phyloP scores from a whole-genome alignment of 306 rosid species.

The Pachyrhizus erosus region DNA sequence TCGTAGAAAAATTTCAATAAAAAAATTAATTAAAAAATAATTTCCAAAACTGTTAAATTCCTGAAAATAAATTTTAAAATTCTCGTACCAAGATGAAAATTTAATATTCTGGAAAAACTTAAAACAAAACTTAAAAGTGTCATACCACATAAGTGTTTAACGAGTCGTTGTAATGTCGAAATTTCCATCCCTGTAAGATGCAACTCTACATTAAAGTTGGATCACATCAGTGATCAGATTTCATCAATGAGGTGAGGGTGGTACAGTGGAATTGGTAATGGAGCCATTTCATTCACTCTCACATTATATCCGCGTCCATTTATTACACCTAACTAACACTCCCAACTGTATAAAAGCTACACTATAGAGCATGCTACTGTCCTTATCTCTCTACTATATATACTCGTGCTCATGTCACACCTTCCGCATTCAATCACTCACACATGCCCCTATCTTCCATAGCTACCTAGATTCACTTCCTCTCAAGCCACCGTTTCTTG shows the following conservation, averaged over 20 bases:
- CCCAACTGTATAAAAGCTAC: slow-evolving; percentile 58
- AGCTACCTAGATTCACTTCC: not conserved
- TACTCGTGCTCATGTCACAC: slow-evolving; percentile 22
- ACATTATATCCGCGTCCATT: slow-evolving; percentile 85
- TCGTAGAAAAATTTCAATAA: no score
- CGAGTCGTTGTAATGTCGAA: not conserved
- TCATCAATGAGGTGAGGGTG: slow-evolving; percentile 30
- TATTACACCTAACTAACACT: slow-evolving; percentile 65
- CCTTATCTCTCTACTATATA: slow-evolving; percentile 30
- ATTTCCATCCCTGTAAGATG: not conserved
- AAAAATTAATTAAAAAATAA: no score
- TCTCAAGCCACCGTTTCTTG: slow-evolving; percentile 22
- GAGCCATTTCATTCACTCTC: slow-evolving; percentile 40
- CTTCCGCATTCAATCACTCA: slow-evolving; percentile 41
- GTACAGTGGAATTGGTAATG: not conserved
- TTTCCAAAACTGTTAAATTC: no score
- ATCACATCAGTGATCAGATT: slow-evolving; percentile 15
- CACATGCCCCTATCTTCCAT: not conserved
- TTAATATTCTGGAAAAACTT: no score
- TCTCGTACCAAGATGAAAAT: no score
- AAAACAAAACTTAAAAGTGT: no score
- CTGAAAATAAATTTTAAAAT: no score
- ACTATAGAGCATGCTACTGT: not conserved
- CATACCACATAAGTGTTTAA: no score
- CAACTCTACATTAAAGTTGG: slow-evolving; percentile 12